Base-by-base conservation (phyloP, 2,329 filamentous ascomycete species). In the Alternaria rosae region DNA sequence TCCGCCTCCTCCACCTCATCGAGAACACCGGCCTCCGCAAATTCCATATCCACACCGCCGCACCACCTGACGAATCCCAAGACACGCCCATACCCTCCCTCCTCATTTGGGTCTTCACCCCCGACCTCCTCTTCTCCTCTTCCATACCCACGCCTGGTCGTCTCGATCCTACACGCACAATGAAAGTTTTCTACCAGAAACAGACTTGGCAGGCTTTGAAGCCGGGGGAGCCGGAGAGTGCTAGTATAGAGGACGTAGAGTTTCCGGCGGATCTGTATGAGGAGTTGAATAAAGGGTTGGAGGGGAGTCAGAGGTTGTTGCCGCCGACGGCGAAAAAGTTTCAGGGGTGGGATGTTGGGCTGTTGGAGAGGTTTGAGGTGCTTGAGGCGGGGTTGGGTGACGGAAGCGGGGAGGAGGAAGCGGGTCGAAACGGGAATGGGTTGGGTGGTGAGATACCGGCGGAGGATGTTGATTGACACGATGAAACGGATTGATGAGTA, bases 321-420 rank as follows among this genome's bases (percentile, higher is more conserved):
- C 90, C 90, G 2, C 73, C 67, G 0, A 80, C 80, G 9, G 87
- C 89, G 61, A 82, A 87, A 58, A 79, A 70, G 26, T 91, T 91
- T 67, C 83, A 86, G 72, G 86, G 85, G n/a, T 93, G 90, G 90
- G 84, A 84, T 25, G 88, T 92, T 6, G 89, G 88, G 2, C 74
- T 92, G 17, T 72, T 92, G 61, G 83, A 85, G 65, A 81, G 85
- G 61, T 89, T 85, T 78, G 77, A 81, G 60, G 65, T 66, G 11
- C 66, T 64, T 7, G 73, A 76, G 52, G 45, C 66, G 6, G 48
- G 54, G 15, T 32, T 41, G 30, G 48, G 43, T 6, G 44, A 32
- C 1, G 38, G 25, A 21, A 41, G 23, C 38, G 20, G 12, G 17
- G n/a, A 44, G 15, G 15, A 38, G 15, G 9, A n/a, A 3, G 32